These are phyloP conservation scores for Psilocybe cubensis DNA, from an alignment of 768 basidiomycete genomes.

Conservation along the genomic window DNA sequence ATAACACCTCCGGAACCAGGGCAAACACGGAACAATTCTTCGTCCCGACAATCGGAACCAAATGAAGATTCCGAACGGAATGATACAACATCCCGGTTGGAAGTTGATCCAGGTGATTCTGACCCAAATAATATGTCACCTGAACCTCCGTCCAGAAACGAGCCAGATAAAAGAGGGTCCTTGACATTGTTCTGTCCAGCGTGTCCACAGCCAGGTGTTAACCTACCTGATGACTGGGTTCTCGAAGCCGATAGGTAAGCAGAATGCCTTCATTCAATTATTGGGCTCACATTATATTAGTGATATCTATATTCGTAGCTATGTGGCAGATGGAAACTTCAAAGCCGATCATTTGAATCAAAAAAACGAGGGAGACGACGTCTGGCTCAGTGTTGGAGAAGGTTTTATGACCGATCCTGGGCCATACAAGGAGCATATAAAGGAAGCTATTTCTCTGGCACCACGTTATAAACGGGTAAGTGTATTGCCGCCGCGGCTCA, in stretches of 20 bases:
- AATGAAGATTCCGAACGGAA: neutral
- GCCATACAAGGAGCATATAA: conserved; percentile 5
- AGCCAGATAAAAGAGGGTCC: neutral
- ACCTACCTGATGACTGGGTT: conserved; percentile 20
- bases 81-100: neutral
- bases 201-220: conserved; percentile 26
- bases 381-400: conserved; percentile 11
- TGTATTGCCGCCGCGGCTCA: too few relatives aligned
- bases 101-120: neutral
- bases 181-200: conserved; percentile 23
- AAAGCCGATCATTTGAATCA: conserved; percentile 12
- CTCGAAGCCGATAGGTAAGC: neutral
- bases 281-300: neutral
- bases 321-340: conserved; percentile 22
- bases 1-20: too few relatives aligned
- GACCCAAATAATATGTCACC: too few relatives aligned
- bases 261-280: neutral
- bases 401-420: conserved; percentile 10
- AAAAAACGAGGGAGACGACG: conserved; percentile 6
- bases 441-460: neutral
- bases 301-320: conserved; percentile 8
- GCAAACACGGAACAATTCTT: neutral
- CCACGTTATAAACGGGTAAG: neutral
- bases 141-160: too few relatives aligned
- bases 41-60: neutral